phyloP scores from a whole-genome alignment of 2,329 filamentous ascomycete genomes.

The Fusarium tuaranense region DNA sequence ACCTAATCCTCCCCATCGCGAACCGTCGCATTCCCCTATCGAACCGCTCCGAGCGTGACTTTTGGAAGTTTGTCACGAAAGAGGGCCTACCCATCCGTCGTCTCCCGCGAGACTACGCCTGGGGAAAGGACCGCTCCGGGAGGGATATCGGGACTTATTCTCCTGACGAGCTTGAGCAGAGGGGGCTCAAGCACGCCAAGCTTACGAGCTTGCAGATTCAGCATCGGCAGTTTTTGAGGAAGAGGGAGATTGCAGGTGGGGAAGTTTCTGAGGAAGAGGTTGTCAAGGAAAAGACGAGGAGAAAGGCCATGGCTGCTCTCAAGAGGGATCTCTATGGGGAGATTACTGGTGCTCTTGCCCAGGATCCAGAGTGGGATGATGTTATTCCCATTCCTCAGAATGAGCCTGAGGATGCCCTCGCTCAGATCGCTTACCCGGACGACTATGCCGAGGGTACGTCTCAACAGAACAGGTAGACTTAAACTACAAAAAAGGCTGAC shows the following conservation, averaged over 20 bases:
- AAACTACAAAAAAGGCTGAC: conserved; percentile 26
- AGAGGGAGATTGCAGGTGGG: conserved; percentile 47
- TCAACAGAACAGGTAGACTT: not conserved
- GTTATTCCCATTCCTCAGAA: conserved; percentile 84
- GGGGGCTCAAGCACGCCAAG: conserved; percentile 55
- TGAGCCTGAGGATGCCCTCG: conserved; percentile 86
- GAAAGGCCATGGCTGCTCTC: conserved; percentile 64
- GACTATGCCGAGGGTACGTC: conserved; percentile 83
- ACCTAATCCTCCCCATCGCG: conserved; percentile 58
- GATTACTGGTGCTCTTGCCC: conserved; percentile 59
- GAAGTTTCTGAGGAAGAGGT: conserved; percentile 52
- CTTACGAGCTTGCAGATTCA: conserved; percentile 58
- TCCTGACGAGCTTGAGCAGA: conserved; percentile 58
- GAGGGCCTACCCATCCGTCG: conserved; percentile 62
- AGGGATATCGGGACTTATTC: conserved; percentile 62
- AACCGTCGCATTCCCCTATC: conserved; percentile 50
- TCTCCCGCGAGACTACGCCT: conserved; percentile 55
- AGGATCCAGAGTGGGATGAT: conserved; percentile 85
- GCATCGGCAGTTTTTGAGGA: conserved; percentile 58
- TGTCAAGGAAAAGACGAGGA: conserved; percentile 58
- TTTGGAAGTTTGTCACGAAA: conserved; percentile 68
- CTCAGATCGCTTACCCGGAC: conserved; percentile 90
- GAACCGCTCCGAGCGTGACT: conserved; percentile 66
- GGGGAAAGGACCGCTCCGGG: conserved; percentile 65
- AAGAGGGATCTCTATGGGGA: conserved; percentile 65